These are phyloP conservation scores for Eimeria necatrix DNA, from an alignment of 169 alveolate species.

Conservation along the genomic window DNA sequence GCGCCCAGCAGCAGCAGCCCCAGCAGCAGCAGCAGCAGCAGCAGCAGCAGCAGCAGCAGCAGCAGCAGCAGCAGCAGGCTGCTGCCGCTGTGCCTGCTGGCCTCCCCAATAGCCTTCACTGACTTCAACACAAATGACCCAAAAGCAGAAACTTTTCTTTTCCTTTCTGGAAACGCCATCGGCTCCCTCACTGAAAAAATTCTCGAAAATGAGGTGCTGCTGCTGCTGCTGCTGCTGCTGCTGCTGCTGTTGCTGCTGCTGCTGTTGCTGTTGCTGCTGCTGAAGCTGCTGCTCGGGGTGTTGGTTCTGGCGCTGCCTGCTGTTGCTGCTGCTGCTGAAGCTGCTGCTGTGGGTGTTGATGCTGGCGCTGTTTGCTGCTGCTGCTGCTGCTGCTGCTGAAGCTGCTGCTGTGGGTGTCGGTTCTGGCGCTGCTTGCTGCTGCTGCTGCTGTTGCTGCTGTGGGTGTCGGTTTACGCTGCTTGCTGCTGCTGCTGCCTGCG, in stretches of 20 bases:
- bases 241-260: background rate
- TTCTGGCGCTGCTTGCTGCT: background rate
- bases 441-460: background rate
- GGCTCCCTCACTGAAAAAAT: conserved; percentile 44
- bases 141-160: conserved; percentile 25
- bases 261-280: conserved; percentile 2
- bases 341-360: background rate
- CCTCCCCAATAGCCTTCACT: background rate
- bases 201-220: conserved; percentile 49
- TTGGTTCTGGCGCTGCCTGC: too few species aligned
- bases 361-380: background rate
- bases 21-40: too few species aligned
- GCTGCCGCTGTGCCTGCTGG: background rate
- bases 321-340: background rate
- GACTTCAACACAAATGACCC: background rate
- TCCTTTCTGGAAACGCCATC: conserved; percentile 56
- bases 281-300: conserved; percentile 1
- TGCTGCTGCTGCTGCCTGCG: background rate
- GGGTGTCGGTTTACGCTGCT: background rate
- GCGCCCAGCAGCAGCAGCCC: too few species aligned
- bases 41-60: background rate
- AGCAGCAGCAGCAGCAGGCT: conserved; percentile 6
- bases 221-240: background rate
- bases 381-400: background rate
- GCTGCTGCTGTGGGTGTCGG: background rate